Base-by-base conservation (phyloP, 1,284 basidiomycete genomes). In the Acaromyces ingoldii region DNA sequence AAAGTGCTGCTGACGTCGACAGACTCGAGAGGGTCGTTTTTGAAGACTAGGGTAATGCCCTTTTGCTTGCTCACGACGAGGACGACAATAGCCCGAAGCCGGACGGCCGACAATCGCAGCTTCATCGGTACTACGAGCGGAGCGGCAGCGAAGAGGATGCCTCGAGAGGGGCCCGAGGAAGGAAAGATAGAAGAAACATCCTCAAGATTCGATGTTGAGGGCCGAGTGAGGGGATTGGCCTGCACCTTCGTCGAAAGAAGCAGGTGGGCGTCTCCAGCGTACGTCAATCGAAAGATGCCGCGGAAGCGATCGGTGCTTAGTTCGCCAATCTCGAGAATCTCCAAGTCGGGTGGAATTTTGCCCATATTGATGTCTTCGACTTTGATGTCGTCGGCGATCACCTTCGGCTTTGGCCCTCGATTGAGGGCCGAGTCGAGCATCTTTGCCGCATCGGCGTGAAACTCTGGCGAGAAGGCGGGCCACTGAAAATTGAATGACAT, bases 401-500 rank as follows among this genome's bases (percentile, higher is more conserved):
- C 88, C 28, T 91, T 91, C 1, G 95, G 95, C 75, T 96, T 97
- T 3, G 67, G 63, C 1, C 72, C 72, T 31, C 63, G 58, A 30
- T 75, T 75, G 50, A 75, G 65, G 38, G 80, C 87, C 49, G 55
- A 62, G 50, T 65, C 64, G 47, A 74, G 68, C 57, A 69, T 71
- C 46, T 58, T 46, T 15, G 58, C 63, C 1, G 72, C 72, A 53
- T 70, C 63, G 86, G 66, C 91, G 61, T 65, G 65, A 43, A 69
- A 66, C 45, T 62, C 57, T 3, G 57, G 53, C 22, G 90, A 93
- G 80, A 99, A 99, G 28, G 78, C 77, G 42, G 90, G 89, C 95
- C 95, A 99, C 77, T 89, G 83, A 80, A 99, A 98, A 58, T 87
- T 86, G 80, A 98, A 98, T 40, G 91, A 93, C 92, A 97, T 97